phyloP scores from a whole-genome alignment of 331 rosid genomes.

The Malus hybrid region DNA sequence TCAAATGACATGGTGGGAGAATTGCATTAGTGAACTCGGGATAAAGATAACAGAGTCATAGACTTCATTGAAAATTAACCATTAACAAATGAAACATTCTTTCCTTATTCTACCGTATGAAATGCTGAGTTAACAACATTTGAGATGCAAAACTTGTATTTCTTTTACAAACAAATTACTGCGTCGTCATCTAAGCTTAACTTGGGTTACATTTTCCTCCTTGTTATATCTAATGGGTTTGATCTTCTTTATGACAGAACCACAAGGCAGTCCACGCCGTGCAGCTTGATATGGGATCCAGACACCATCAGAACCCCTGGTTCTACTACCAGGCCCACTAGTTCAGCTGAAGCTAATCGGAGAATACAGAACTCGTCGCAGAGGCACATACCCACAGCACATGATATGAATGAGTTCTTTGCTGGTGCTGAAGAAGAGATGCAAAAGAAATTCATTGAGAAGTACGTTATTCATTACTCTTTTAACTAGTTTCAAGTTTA shows the following conservation, averaged over 20 bases:
- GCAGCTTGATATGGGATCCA: constrained; percentile 75
- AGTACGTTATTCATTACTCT: constrained; percentile 31
- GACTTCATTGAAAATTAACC: too few species aligned
- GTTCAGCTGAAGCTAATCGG: constrained; percentile 35
- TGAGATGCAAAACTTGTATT: background rate
- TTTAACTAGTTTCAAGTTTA: background rate
- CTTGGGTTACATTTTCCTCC: background rate
- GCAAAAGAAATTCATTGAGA: constrained; percentile 66
- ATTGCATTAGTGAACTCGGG: too few species aligned
- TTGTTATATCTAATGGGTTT: background rate
- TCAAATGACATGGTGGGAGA: too few species aligned
- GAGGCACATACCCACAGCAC: constrained; percentile 62
- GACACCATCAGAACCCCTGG: constrained; percentile 64
- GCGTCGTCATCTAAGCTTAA: background rate
- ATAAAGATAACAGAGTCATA: too few species aligned
- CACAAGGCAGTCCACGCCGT: constrained; percentile 93
- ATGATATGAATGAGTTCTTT: constrained; percentile 80
- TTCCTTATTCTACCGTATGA: too few species aligned
- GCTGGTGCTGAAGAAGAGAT: constrained; percentile 61
- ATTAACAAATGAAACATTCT: too few species aligned
- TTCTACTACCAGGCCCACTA: constrained; percentile 70
- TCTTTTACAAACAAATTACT: background rate
- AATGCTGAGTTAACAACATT: background rate
- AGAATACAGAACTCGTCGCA: constrained; percentile 41
- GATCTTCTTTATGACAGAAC: constrained; percentile 41